Base-by-base conservation (phyloP, 1,284 basidiomycete species). In the Neolentinus lepideus region DNA sequence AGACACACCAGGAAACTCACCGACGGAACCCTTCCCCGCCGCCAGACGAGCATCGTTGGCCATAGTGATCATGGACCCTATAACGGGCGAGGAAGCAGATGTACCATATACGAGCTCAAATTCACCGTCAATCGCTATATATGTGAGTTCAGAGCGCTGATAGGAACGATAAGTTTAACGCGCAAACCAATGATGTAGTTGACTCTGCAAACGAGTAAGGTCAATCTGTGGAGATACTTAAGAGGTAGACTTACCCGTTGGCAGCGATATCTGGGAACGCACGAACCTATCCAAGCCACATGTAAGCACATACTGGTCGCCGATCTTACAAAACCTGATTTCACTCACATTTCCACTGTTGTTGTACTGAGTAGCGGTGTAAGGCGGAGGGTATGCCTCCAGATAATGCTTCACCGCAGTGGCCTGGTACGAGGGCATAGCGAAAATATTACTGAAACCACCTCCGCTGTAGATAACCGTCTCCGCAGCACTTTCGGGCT, bases 41-140 rank as follows among this genome's bases (percentile, higher is more conserved):
- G 67, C 64, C 25, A 78, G 59, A 24, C 75, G 69, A 1, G 74
- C 74, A 61, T 81, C 79, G 58, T 81, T 81, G 35, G 82, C 63
- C 62, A 80, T 66, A 0, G 76, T 66, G 27, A 81, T 61, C 36
- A 81, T 71, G 11, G 73, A 65, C 16, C 72, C 73, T n/a, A 76
- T 59, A 2, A 74, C 71, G 0, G 80, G 80, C 2, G 72, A n/a
- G 0, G 72, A 53, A 2, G 72, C 70, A 10, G 74, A 76, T 0
- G 74, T 75, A 36, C 73, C 75, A 51, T 61, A 65, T 12, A 59
- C 56, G 8, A 62, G 60, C 22, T 60, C 59, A 55, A 69, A 64
- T 22, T 61, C 59, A 4, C 64, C 63, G 31, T 61, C 60, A 58
- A 54, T 31, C n/a, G 11, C 45, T 6, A 12, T n/a, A 14, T 31